Percentiles rank a stretch among this genome's conserved stretches.
These are phyloP conservation scores for Blastocystis sp. DNA, from an alignment of 352 stramenopile species.

Conservation along the genomic window DNA sequence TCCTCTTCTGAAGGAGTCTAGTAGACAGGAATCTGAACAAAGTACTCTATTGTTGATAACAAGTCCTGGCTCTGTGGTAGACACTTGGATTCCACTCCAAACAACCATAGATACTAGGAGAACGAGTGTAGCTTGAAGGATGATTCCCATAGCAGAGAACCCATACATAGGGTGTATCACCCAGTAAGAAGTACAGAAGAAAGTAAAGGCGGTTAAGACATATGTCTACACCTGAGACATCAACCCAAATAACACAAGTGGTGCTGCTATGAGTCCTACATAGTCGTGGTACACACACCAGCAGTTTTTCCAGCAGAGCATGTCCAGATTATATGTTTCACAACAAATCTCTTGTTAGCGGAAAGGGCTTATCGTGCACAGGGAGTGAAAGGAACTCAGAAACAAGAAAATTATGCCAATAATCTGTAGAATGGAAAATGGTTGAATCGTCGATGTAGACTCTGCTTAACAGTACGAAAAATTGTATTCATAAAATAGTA, in stretches of 20 bases:
- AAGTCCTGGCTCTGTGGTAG: slow-evolving; percentile 16
- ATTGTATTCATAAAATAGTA: too few species aligned
- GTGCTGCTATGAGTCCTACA: not conserved
- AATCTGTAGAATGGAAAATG: too few species aligned
- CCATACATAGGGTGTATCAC: slow-evolving; percentile 5
- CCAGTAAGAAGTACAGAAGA: not conserved
- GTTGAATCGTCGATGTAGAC: too few species aligned
- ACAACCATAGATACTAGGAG: slow-evolving; percentile 39
- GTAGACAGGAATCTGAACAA: not conserved
- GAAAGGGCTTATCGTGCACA: too few species aligned
- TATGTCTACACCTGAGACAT: not conserved
- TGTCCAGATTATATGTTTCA: not conserved
- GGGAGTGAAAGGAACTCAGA: too few species aligned
- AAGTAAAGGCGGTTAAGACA: not conserved
- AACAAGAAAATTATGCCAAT: too few species aligned
- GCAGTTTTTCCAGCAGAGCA: not conserved
- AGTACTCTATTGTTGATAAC: not conserved
- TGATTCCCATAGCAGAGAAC: not conserved
- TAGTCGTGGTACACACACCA: not conserved
- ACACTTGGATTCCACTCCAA: slow-evolving; percentile 16
- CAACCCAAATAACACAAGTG: not conserved
- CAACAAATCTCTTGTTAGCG: too few species aligned
- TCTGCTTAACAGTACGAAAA: too few species aligned
- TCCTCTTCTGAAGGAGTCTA: not conserved
- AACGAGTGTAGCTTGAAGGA: not conserved